phyloP scores from a whole-genome alignment of 495 filamentous ascomycete species.

The Letharia columbiana region DNA sequence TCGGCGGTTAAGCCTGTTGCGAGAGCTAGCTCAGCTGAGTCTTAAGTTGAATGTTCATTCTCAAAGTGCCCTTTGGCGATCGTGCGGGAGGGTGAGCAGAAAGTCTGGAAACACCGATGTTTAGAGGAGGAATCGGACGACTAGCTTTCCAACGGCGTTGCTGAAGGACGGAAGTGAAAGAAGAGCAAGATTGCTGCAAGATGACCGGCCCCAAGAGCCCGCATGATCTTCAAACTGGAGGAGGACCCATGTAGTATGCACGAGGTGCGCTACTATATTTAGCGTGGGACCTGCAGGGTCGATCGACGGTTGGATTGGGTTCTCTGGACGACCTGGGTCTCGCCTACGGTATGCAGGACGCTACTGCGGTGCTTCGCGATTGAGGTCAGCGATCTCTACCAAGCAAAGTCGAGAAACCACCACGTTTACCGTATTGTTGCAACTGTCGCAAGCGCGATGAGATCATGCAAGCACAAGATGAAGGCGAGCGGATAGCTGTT shows the following conservation, averaged over 20 bases:
- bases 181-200: neutral
- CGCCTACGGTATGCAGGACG: neutral
- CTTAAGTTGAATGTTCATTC: neutral
- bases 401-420: neutral
- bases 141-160: neutral
- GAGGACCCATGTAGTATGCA: neutral
- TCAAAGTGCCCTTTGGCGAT: neutral
- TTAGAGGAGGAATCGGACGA: neutral
- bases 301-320: neutral
- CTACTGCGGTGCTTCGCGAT: neutral
- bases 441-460: neutral
- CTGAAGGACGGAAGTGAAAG: neutral
- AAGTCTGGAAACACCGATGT: neutral
- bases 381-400: neutral
- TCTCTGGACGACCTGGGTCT: neutral
- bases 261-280: conserved; percentile 3
- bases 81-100: neutral
- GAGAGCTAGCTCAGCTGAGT: neutral
- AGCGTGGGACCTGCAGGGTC: neutral
- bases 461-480: neutral
- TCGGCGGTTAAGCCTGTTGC: neutral
- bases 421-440: neutral
- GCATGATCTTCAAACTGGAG: neutral
- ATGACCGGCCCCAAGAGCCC: neutral
- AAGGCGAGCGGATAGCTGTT: neutral